Percentiles rank a stretch among this genome's conserved stretches.
Evolutionary conservation across 2,329 filamentous ascomycete genomes (phyloP).

Genomic region (Cladosporium cucumerinum): DNA sequence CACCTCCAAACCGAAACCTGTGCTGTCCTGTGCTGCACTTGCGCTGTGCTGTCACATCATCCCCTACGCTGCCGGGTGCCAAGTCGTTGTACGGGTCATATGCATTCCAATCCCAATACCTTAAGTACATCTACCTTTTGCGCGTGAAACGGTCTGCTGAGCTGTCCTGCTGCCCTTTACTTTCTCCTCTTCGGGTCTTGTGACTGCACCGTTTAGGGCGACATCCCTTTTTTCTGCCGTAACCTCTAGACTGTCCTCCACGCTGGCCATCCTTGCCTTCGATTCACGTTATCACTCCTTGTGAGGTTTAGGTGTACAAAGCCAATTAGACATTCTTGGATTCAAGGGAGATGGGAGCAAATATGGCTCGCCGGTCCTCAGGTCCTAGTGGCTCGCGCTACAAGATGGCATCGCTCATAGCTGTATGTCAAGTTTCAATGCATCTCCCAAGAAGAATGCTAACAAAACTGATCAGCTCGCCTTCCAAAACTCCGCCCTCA

Average conservation of each 20-base stretch:
- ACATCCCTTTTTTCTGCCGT: background rate
- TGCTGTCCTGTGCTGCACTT: background rate
- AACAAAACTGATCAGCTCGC: conserved; percentile 56
- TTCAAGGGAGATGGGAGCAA: background rate
- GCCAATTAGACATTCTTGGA: background rate
- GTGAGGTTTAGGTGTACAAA: background rate
- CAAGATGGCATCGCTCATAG: conserved; percentile 13
- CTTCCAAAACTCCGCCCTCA: conserved; percentile 75
- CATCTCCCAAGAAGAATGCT: background rate
- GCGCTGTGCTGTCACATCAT: conserved; percentile 6
- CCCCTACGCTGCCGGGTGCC: background rate
- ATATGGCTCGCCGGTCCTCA: conserved; percentile 10
- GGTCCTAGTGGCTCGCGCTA: background rate
- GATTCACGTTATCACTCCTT: background rate
- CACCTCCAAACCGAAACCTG: conserved; percentile 10
- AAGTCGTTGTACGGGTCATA: background rate
- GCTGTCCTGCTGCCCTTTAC: conserved; percentile 4
- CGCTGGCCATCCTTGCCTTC: background rate
- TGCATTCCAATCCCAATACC: conserved; percentile 2
- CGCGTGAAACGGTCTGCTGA: background rate
- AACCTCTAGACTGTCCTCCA: background rate
- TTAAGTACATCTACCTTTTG: conserved; percentile 9
- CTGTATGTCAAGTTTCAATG: background rate
- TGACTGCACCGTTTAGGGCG: background rate
- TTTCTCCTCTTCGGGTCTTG: background rate